Base-by-base conservation (phyloP, 176 grass and related monocot genomes). In the Microstegium vimineum region DNA sequence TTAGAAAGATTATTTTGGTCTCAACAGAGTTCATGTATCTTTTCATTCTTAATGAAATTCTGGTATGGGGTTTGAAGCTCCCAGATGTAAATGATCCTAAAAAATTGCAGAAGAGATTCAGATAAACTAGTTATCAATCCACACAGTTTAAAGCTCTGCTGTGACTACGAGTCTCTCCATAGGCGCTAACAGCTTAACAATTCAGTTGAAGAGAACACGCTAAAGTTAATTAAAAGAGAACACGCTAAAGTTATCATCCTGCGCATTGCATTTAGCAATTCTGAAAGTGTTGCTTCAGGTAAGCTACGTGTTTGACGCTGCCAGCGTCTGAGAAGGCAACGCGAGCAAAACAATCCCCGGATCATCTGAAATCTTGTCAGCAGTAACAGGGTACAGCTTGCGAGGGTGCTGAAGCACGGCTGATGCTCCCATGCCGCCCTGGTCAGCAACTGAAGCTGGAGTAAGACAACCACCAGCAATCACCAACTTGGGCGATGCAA, bases 341-440 rank as follows among this genome's bases (percentile, higher is more conserved):
- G 81, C 87, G 45, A 89, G 81, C 61, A 84, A 49, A 46, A 57
- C 82, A 9, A 4, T 72, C 34, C 9, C 22, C 2, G 20, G 83
- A 30, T 73, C 59, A 66, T 49, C 66, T 62, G 66, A 66, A 35
- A 77, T 9, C 37, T 46, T 32, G 3, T 72, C 73, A 61, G 38
- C 62, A 6, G 23, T 73, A 59, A 37, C 15, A 7, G 75, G 69
- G 28, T 46, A 47, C 25, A 73, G 27, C 41, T 77, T 72, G 30
- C 12, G 38, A 63, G 82, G 66, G 3, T 34, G 73, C 38, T 36
- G 25, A 34, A 12, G 27, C 7, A 6, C 2, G 1, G 3, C 60
- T 33, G 49, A 25, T 14, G 34, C 12, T 62, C 14, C 11, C 4
- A 1, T 46, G 40, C 40, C n/a, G 18, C 31, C 69, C 42, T 81